Evolutionary conservation across 305 asterid genomes (phyloP).

Genomic region (Ajuga reptans): DNA sequence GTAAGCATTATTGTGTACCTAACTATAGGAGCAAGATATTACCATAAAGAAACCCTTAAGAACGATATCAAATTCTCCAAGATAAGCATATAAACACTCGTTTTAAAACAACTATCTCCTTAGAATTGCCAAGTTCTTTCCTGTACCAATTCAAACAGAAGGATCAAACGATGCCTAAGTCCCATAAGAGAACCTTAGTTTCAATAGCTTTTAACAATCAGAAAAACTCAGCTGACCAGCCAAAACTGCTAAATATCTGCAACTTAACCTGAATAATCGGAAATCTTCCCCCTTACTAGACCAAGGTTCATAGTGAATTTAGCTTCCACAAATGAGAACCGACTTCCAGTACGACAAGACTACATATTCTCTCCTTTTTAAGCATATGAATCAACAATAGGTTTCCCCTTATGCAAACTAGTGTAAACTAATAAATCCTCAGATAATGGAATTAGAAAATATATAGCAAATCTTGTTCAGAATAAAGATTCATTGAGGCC

Average conservation of each 20-base stretch:
- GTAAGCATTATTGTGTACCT: neutral
- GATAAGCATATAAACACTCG: neutral
- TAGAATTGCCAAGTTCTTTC: neutral
- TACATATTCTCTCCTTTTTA: slow-evolving; percentile 1
- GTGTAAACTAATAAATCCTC: neutral
- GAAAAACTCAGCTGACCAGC: neutral
- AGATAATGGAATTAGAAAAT: neutral
- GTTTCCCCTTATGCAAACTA: neutral
- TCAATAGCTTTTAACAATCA: neutral
- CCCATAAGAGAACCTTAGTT: neutral
- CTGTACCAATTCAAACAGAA: neutral
- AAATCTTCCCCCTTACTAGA: neutral
- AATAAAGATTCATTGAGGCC: neutral
- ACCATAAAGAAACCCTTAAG: neutral
- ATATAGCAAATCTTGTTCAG: neutral
- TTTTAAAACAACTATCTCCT: neutral
- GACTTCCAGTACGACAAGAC: neutral
- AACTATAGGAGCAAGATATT: neutral
- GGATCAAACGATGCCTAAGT: neutral
- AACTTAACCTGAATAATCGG: neutral
- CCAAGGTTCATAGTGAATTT: neutral
- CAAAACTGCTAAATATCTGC: neutral
- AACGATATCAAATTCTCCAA: neutral
- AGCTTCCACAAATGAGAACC: slow-evolving; percentile 1
- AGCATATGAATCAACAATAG: neutral